These are phyloP conservation scores for Nakazawaea pomicola DNA, from an alignment of 805 yeast genomes.

Conservation along the genomic window DNA sequence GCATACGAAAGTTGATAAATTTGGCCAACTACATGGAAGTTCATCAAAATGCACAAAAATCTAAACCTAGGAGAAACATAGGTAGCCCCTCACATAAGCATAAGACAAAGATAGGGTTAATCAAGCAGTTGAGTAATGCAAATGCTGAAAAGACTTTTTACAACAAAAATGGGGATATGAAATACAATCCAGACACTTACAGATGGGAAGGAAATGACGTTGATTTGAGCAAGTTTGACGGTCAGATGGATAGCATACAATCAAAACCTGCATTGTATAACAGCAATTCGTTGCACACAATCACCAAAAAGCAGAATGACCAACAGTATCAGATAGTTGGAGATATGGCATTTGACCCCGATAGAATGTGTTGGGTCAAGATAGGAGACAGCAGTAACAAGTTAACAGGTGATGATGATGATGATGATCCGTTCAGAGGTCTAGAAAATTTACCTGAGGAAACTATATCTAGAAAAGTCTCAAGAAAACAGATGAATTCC, in stretches of 20 bases:
- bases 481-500: background rate
- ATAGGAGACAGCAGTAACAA: too few relatives aligned
- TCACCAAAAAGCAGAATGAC: slow-evolving; percentile 14
- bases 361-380: slow-evolving; percentile 55
- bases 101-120: slow-evolving; percentile 12
- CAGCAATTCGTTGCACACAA: slow-evolving; percentile 14
- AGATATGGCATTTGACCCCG: slow-evolving; percentile 58
- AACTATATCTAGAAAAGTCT: slow-evolving; percentile 10
- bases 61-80: too few relatives aligned
- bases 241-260: slow-evolving; percentile 11
- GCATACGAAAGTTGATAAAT: slow-evolving; percentile 13
- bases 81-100: too few relatives aligned
- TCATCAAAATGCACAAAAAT: slow-evolving; percentile 4
- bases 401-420: slow-evolving; percentile 32
- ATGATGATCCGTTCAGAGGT: slow-evolving; percentile 42
- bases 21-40: slow-evolving; percentile 15
- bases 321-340: slow-evolving; percentile 35
- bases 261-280: slow-evolving; percentile 38
- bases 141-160: slow-evolving; percentile 4
- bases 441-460: slow-evolving; percentile 37
- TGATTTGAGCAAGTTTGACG: slow-evolving; percentile 48
- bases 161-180: slow-evolving; percentile 35
- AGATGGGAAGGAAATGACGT: slow-evolving; percentile 67
- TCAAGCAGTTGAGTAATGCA: slow-evolving; percentile 10
- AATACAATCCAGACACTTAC: slow-evolving; percentile 44